A percentile compares a stretch with the other conserved stretches of the same genome.
phyloP scores from a whole-genome alignment of 805 yeast genomes.

The Candida ficus region DNA sequence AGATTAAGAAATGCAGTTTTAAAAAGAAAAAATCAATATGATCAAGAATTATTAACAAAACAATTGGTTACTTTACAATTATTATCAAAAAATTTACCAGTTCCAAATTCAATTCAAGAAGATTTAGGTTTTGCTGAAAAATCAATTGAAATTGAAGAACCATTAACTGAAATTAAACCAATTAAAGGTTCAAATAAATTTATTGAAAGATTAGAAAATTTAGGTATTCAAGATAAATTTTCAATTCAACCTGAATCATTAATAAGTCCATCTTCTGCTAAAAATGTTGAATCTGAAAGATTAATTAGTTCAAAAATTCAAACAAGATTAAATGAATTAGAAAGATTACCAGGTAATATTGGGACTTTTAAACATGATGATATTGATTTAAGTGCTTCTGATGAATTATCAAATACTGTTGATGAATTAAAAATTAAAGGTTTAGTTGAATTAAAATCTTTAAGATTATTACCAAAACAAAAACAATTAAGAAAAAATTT shows the following conservation, averaged over 20 bases:
- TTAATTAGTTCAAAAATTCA: slow-evolving; percentile 49
- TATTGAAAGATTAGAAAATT: slow-evolving; percentile 24
- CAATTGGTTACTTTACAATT: slow-evolving; percentile 64
- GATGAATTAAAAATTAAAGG: slow-evolving; percentile 63
- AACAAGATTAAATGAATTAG: slow-evolving; percentile 55
- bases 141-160: background rate
- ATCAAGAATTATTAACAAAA: slow-evolving; percentile 42
- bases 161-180: slow-evolving; percentile 10
- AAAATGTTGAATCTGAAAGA: slow-evolving; percentile 42
- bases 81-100: slow-evolving; percentile 57
- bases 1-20: slow-evolving; percentile 24
- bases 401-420: slow-evolving; percentile 38
- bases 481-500: slow-evolving; percentile 62
- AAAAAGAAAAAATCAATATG: slow-evolving; percentile 29
- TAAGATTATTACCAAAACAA: slow-evolving; percentile 63
- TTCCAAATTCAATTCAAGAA: slow-evolving; percentile 49
- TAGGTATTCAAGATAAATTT: slow-evolving; percentile 27
- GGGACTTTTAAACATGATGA: slow-evolving; percentile 51
- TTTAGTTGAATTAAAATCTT: slow-evolving; percentile 62
- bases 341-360: slow-evolving; percentile 61
- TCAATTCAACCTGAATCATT: slow-evolving; percentile 11
- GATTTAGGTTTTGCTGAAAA: slow-evolving; percentile 26
- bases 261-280: slow-evolving; percentile 25
- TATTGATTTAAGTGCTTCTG: slow-evolving; percentile 37
- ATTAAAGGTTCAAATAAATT: slow-evolving; percentile 27